Evolutionary conservation across 2,329 filamentous ascomycete genomes (phyloP).

Genomic region (Arthrobotrys musiformis): DNA sequence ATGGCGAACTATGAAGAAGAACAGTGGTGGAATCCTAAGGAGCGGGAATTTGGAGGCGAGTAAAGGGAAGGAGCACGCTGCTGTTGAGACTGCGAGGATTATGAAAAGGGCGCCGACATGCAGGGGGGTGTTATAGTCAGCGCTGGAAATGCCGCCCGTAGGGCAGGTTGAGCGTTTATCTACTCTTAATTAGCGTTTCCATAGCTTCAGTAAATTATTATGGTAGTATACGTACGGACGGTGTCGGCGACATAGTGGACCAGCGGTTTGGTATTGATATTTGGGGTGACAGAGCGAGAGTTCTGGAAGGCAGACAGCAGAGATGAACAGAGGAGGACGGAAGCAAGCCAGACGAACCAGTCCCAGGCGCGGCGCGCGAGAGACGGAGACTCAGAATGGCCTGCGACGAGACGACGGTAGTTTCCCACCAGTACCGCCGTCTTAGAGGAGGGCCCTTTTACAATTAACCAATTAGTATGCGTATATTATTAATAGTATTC

Average conservation of each 20-base stretch:
- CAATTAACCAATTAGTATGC: too few relatives aligned
- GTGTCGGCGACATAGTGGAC: too few relatives aligned
- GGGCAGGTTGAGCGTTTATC: background rate
- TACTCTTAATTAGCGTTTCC: background rate
- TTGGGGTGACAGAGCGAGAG: background rate
- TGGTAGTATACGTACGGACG: too few relatives aligned
- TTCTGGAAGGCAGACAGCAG: background rate
- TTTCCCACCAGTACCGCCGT: conserved; percentile 2
- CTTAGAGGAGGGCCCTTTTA: conserved; percentile 25
- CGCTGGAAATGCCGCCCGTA: background rate
- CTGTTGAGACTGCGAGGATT: conserved; percentile 56
- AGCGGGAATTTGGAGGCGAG: conserved; percentile 71
- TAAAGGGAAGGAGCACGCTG: conserved; percentile 75
- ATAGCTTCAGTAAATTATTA: too few relatives aligned
- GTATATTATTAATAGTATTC: too few relatives aligned
- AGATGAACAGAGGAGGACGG: conserved; percentile 3
- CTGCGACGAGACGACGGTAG: background rate
- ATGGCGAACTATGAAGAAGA: conserved; percentile 76
- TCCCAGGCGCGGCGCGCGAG: background rate
- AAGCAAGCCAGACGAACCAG: conserved; percentile 11
- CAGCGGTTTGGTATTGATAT: too few relatives aligned
- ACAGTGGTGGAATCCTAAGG: conserved; percentile 69
- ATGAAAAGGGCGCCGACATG: conserved; percentile 55
- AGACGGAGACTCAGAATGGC: background rate
- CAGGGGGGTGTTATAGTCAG: background rate